Base-by-base conservation (phyloP, 2,329 filamentous ascomycete species). In the Ascochyta clinopodiicola region DNA sequence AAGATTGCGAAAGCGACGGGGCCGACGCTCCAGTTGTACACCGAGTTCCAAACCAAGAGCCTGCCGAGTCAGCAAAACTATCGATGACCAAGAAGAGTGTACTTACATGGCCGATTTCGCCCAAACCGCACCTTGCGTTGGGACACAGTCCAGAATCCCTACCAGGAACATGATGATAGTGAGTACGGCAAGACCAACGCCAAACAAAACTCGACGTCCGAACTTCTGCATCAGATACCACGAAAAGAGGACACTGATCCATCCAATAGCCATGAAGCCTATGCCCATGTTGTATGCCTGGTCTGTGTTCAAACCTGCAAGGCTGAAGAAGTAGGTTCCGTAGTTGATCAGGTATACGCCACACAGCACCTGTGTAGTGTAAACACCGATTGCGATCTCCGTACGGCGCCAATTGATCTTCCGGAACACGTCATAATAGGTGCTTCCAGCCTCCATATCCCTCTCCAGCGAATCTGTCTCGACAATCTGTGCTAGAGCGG, bases 1-100 rank as follows among this genome's bases (percentile, higher is more conserved):
- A 96, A 91, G 7, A 96, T 83, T 0, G 90, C 93, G 77, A 94
- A 96, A 72, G 89, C 91, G 4, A 96, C 90, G 0, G 91, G 93
- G 22, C 92, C 92, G 37, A 96, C 91, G 0, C 89, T 89, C 42
- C 92, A 80, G 72, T 96, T 90, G 76, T 96, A 96, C 68, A 88
- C 85, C 34, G 93, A 78, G 0, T 57, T 57, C 48, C 54, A 57
- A 0, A 57, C 32, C 21, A 57, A 36, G 22, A 57, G 54, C 48
- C 54, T 57, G 19, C 8, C 9, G n/a, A 6, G 34, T 57, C 10
- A 57, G 54, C 29, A 22, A 35, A 4, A 19, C 6, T 6, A 46
- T 6, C 2, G 15, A 8, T 22, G 40, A 27, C 21, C 1, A 15
- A 21, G n/a, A n/a, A 7, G 12, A 3, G 4, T 8, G n/a, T 2